These are phyloP conservation scores for Malus sieversii DNA, from an alignment of 306 rosid genomes.

Conservation along the genomic window DNA sequence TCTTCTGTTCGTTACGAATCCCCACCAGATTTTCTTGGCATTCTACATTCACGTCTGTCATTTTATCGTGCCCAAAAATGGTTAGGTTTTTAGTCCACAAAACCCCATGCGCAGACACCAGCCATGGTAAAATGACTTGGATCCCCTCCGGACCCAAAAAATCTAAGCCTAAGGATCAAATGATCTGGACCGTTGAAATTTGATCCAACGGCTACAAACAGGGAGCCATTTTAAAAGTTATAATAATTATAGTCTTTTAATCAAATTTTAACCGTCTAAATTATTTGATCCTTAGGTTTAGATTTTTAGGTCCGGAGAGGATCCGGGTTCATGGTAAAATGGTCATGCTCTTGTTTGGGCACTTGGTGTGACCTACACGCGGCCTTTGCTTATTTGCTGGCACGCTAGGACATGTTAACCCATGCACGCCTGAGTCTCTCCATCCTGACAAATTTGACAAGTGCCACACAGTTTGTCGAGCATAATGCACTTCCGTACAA, in stretches of 20 bases:
- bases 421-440: background rate
- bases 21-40: background rate
- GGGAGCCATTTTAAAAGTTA: fast-evolving
- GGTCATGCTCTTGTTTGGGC: background rate
- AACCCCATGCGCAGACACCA: background rate
- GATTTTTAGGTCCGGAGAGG: too few species aligned
- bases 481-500: background rate
- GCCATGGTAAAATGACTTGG: background rate
- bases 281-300: too few species aligned
- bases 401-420: background rate
- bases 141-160: too few species aligned
- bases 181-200: too few species aligned
- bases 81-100: background rate
- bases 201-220: too few species aligned
- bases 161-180: too few species aligned
- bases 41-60: background rate
- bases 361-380: background rate
- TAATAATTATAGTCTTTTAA: too few species aligned
- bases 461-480: background rate
- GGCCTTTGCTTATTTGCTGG: background rate
- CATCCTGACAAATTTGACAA: background rate
- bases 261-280: too few species aligned
- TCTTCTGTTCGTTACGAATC: background rate
- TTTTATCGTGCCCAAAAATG: background rate
- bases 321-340: background rate